Evolutionary conservation across 2,329 filamentous ascomycete species (phyloP).

Genomic region (Fusarium sp.): DNA sequence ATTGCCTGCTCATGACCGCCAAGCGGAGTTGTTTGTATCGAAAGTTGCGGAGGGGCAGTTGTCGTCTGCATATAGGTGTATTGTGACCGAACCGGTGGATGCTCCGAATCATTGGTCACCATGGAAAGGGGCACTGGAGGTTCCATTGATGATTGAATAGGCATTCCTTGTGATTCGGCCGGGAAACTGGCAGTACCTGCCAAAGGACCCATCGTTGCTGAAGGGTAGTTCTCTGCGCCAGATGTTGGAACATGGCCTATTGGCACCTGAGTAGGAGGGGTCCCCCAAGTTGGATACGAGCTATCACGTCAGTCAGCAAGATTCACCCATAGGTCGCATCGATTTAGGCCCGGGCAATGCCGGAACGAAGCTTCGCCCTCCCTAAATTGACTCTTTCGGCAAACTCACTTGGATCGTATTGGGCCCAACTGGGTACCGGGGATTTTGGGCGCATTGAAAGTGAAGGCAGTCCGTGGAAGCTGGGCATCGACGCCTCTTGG

Average conservation of each 20-base stretch:
- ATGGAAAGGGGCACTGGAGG: slow-evolving; percentile 65
- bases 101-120: slow-evolving; percentile 60
- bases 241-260: slow-evolving; percentile 63
- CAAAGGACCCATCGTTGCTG: slow-evolving; percentile 63
- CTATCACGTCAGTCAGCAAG: slow-evolving; percentile 53
- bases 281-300: slow-evolving; percentile 68
- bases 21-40: slow-evolving; percentile 53
- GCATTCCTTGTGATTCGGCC: slow-evolving; percentile 65
- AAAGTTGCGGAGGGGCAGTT: slow-evolving; percentile 62
- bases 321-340: background rate
- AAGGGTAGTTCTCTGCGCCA: slow-evolving; percentile 60
- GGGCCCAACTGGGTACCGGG: slow-evolving; percentile 62
- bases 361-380: background rate
- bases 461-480: slow-evolving; percentile 67
- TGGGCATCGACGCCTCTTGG: slow-evolving; percentile 64
- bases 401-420: slow-evolving; percentile 69
- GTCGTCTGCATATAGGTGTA: slow-evolving; percentile 66
- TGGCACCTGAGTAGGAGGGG: slow-evolving; percentile 56
- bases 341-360: background rate
- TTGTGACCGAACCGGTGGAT: slow-evolving; percentile 62
- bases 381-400: background rate
- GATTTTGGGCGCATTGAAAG: slow-evolving; percentile 68
- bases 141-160: slow-evolving; percentile 63
- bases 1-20: slow-evolving; percentile 58
- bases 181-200: slow-evolving; percentile 60